phyloP scores from a whole-genome alignment of 345 rosid genomes.

The Mercurialis annua region DNA sequence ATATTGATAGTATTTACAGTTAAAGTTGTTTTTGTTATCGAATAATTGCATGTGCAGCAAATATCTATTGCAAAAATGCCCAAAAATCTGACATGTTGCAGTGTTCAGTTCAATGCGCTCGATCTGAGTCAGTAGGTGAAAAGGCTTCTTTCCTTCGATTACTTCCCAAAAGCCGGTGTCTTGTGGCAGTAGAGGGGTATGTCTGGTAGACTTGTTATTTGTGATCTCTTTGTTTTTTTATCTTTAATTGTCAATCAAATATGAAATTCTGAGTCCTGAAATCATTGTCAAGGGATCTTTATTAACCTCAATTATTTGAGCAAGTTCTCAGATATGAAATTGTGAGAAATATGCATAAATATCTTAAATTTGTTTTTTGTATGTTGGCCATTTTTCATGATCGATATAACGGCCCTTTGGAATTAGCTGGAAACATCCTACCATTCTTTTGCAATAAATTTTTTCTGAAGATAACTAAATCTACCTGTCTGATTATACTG shows the following conservation, averaged over 20 bases:
- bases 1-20: too few relatives aligned
- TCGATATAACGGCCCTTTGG: too few relatives aligned
- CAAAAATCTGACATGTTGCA: too few relatives aligned
- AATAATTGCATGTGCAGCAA: background rate
- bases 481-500: too few relatives aligned
- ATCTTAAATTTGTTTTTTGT: too few relatives aligned
- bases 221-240: constrained; percentile 1
- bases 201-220: constrained; percentile 9
- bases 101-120: constrained; percentile 82
- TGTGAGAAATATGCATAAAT: too few relatives aligned
- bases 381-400: too few relatives aligned
- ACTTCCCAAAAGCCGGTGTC: constrained; percentile 74
- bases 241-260: background rate
- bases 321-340: too few relatives aligned
- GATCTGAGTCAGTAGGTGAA: constrained; percentile 75
- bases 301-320: background rate
- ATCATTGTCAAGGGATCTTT: constrained; percentile 5
- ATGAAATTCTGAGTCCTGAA: constrained; percentile 1
- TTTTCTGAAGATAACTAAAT: too few relatives aligned
- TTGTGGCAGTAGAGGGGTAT: constrained; percentile 88
- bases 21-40: background rate
- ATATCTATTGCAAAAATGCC: too few relatives aligned
- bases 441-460: too few relatives aligned
- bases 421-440: too few relatives aligned
- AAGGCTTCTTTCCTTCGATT: constrained; percentile 89